Evolutionary conservation across 805 yeast genomes (phyloP), one percentile per base, ranked within the genome.

Genomic region (Candida ascalaphidarum): DNA sequence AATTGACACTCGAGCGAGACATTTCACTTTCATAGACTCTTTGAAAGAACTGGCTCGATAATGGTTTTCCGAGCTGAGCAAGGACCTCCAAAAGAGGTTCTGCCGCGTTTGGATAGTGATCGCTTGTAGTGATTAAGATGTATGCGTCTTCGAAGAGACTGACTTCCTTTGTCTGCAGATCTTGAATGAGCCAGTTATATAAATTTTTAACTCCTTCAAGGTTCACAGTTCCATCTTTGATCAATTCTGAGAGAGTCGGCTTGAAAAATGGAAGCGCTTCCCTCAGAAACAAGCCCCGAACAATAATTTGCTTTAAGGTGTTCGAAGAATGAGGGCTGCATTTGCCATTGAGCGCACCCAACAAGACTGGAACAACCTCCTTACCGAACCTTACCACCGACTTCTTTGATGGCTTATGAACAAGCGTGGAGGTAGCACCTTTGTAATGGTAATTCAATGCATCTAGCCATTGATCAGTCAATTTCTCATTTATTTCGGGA

Each of bases 41-140:
- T 7, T 59, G 46, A 14, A 77, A 51, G 39, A 80, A 78, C 1
- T 57, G 54, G 3, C 66, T 55, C 0, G 84, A 69, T 19, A 80
- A 46, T 0, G 76, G 57, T 39, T 68, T 74, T 36, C 74, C 75
- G 12, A 65, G 58, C 1, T 51, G 35, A 1, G 75, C 57, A n/a
- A 80, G 49, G n/a, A 57, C 53, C 6, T 50, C 48, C 22, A 80
- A 51, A 13, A 77, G 44, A 0, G 38, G 22, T n/a, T 68, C 64
- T 0, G 76, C 50, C 14, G 64, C 44, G 17, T 24, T 11, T 2
- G 69, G 65, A 34, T 56, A 61, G 9, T 52, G 41, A 2, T 46
- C 34, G 0, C 24, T 28, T 7, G 33, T 28, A 3, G 63, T 57
- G 7, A 78, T 55, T 3, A 50, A 33, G n/a, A 55, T 47, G 43